Percentiles rank a stretch among this genome's conserved stretches.
These are phyloP conservation scores for Syncephalis fuscata DNA, from an alignment of 371 early-diverging fungal species.

Conservation along the genomic window DNA sequence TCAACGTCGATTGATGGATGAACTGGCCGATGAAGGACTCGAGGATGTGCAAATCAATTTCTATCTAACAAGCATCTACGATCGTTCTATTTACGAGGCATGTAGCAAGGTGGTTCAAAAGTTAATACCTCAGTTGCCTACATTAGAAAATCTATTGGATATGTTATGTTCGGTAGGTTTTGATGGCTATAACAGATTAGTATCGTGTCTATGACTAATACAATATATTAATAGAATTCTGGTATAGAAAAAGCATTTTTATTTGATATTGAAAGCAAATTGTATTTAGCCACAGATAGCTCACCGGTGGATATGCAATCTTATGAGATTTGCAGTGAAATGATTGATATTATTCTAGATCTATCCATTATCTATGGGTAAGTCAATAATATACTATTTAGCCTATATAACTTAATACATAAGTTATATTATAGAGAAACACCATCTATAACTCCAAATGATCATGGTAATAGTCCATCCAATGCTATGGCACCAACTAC, in stretches of 20 bases:
- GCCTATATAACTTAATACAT: too few species aligned
- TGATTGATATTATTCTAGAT: slow-evolving; percentile 88
- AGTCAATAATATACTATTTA: slow-evolving; percentile 1
- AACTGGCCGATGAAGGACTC: slow-evolving; percentile 62
- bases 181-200: neutral
- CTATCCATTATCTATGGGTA: slow-evolving; percentile 66
- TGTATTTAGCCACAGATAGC: slow-evolving; percentile 89
- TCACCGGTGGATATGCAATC: slow-evolving; percentile 87
- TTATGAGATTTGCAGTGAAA: slow-evolving; percentile 85
- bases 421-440: too few species aligned
- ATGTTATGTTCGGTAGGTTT: slow-evolving; percentile 69
- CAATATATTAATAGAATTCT: slow-evolving; percentile 43
- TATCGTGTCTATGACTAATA: neutral
- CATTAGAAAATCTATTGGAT: slow-evolving; percentile 83
- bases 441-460: neutral
- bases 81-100: slow-evolving; percentile 89
- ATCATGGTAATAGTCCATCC: neutral
- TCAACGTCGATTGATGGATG: slow-evolving; percentile 75
- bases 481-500: neutral
- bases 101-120: slow-evolving; percentile 89
- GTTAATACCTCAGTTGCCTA: slow-evolving; percentile 69
- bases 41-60: slow-evolving; percentile 68
- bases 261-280: slow-evolving; percentile 75
- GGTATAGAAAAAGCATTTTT: slow-evolving; percentile 91
- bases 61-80: slow-evolving; percentile 86